phyloP scores from a whole-genome alignment of 331 rosid species.

The Cydonia oblonga region DNA sequence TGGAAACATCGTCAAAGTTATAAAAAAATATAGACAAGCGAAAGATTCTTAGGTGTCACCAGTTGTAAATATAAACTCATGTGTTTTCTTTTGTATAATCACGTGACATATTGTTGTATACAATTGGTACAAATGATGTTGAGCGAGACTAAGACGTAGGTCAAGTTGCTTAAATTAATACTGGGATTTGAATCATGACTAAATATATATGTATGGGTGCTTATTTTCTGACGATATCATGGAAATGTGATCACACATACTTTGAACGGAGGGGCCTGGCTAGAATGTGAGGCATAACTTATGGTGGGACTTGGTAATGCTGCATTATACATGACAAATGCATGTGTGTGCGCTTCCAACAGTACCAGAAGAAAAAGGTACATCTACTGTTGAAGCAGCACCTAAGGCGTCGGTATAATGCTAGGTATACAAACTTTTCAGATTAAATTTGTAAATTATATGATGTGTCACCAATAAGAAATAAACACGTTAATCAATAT shows the following conservation, averaged over 20 bases:
- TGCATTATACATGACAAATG: background rate
- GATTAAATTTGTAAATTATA: too few species aligned
- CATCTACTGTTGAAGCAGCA: conserved; percentile 21
- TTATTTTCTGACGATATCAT: background rate
- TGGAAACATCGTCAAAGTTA: background rate
- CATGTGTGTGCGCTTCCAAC: background rate
- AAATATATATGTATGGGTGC: background rate
- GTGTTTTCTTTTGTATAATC: background rate
- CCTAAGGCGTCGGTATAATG: conserved; percentile 7
- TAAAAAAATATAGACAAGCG: too few species aligned
- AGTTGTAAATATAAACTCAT: too few species aligned
- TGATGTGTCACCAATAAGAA: too few species aligned
- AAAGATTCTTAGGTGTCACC: background rate
- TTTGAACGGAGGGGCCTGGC: background rate
- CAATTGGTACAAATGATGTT: too few species aligned
- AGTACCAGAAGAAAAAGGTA: background rate
- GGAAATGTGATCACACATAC: background rate
- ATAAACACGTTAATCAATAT: too few species aligned
- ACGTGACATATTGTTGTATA: too few species aligned
- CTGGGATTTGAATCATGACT: background rate
- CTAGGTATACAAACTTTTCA: too few species aligned
- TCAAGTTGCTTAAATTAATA: background rate
- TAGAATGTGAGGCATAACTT: background rate
- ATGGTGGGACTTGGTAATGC: conserved; percentile 6
- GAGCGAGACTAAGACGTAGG: background rate